A percentile compares a stretch with the other conserved stretches of the same genome.
These are phyloP conservation scores for Arachis monticola DNA, from an alignment of 331 rosid genomes.

Conservation along the genomic window DNA sequence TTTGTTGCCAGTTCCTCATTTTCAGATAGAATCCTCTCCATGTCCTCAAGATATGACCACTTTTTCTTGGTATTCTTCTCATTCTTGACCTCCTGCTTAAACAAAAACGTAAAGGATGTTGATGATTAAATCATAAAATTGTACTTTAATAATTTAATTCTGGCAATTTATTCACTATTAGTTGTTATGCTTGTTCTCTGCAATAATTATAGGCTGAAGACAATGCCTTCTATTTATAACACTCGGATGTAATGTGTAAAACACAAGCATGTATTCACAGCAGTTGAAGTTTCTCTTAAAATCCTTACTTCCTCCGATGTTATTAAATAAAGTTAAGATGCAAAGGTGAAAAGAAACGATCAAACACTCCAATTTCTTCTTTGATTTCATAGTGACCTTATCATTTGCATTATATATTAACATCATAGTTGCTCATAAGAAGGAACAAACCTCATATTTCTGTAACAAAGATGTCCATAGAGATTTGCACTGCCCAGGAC, in stretches of 20 bases:
- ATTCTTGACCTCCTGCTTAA: slow-evolving; percentile 69
- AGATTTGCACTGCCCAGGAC: slow-evolving; percentile 95
- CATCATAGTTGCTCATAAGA: slow-evolving; percentile 5
- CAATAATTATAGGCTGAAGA: not conserved
- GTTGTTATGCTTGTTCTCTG: not conserved
- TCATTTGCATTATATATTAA: slow-evolving; percentile 11
- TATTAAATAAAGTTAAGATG: slow-evolving; percentile 12
- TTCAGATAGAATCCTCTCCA: slow-evolving; percentile 61
- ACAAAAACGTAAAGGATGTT: not conserved
- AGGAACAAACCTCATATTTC: slow-evolving; percentile 79
- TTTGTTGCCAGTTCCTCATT: slow-evolving; percentile 46
- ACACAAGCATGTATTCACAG: not conserved
- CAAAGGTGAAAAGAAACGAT: not conserved
- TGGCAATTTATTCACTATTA: not conserved
- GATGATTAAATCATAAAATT: not conserved
- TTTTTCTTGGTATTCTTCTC: slow-evolving; percentile 54
- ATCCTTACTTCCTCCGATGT: not conserved
- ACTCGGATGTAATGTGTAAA: not conserved
- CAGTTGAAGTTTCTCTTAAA: slow-evolving; percentile 3
- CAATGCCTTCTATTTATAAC: too few relatives aligned
- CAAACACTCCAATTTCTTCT: not conserved
- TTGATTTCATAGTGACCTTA: slow-evolving; percentile 12
- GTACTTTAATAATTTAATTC: not conserved
- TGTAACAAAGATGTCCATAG: slow-evolving; percentile 87
- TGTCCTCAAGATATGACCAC: slow-evolving; percentile 79